A percentile compares a stretch with the other conserved stretches of the same genome.
These are phyloP conservation scores for Neurospora sp. DNA, from an alignment of 495 filamentous ascomycete species.

Conservation along the genomic window DNA sequence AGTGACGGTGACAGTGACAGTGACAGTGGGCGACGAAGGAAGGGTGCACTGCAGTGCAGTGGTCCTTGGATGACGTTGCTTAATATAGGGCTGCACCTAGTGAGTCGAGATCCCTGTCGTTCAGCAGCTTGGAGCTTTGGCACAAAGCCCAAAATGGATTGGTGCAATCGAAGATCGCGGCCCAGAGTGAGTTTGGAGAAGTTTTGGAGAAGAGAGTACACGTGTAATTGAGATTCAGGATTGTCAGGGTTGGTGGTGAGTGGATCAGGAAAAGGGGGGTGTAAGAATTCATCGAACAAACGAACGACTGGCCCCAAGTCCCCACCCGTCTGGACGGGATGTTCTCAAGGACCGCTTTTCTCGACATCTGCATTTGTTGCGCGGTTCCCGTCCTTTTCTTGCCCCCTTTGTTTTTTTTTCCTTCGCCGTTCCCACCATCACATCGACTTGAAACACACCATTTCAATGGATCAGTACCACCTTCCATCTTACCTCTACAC, in stretches of 20 bases:
- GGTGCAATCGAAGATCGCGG: slow-evolving; percentile 13
- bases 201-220: neutral
- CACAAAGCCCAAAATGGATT: slow-evolving; percentile 15
- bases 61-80: slow-evolving; percentile 20
- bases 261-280: neutral
- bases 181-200: neutral
- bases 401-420: no score
- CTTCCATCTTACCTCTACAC: neutral
- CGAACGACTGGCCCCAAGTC: neutral
- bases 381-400: neutral
- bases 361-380: neutral
- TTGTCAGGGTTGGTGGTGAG: no score
- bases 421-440: neutral
- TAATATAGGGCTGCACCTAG: slow-evolving; percentile 25
- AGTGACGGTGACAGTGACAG: neutral
- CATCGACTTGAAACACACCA: neutral
- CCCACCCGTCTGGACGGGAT: neutral
- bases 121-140: slow-evolving; percentile 14
- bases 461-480: neutral
- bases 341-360: neutral
- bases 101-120: slow-evolving; percentile 10
- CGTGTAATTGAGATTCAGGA: neutral
- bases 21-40: neutral
- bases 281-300: neutral
- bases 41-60: neutral